Conservation (phyloP, 2,329 filamentous ascomycete species). For the Nemania sp. region DNA sequence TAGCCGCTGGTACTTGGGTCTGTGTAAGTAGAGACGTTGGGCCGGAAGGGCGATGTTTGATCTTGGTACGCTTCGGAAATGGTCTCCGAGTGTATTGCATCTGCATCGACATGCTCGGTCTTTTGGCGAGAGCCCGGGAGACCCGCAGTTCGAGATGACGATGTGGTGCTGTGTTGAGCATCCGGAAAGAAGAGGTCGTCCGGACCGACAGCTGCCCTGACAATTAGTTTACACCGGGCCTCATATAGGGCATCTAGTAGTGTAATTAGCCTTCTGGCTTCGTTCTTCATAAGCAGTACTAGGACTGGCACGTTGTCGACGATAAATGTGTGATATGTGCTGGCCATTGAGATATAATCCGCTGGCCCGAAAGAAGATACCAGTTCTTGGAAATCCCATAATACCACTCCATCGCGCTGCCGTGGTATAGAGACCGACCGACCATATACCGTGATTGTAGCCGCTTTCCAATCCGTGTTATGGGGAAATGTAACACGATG, state of each 20-base stretch:
- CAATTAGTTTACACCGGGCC: slow-evolving; percentile 74
- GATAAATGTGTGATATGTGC: slow-evolving; percentile 77
- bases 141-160: slow-evolving; percentile 40
- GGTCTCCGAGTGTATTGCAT: slow-evolving; percentile 66
- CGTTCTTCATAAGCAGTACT: slow-evolving; percentile 72
- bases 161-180: slow-evolving; percentile 28
- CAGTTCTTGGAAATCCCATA: slow-evolving; percentile 70
- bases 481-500: slow-evolving; percentile 4
- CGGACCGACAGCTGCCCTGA: slow-evolving; percentile 68
- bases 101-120: slow-evolving; percentile 41
- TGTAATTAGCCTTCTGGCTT: slow-evolving; percentile 79
- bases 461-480: slow-evolving; percentile 46
- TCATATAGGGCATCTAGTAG: slow-evolving; percentile 81
- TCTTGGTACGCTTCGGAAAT: slow-evolving; percentile 79
- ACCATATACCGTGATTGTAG: slow-evolving; percentile 61
- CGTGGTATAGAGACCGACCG: slow-evolving; percentile 62
- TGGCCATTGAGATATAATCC: slow-evolving; percentile 81
- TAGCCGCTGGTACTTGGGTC: slow-evolving; percentile 51
- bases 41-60: slow-evolving; percentile 73
- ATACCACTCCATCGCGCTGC: slow-evolving; percentile 59
- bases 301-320: slow-evolving; percentile 71
- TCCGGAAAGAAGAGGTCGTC: slow-evolving; percentile 81
- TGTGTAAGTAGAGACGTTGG: slow-evolving; percentile 72
- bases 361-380: slow-evolving; percentile 74
- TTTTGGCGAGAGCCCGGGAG: slow-evolving; percentile 22